Evolutionary conservation across 169 alveolate species (phyloP), one percentile per base, ranked within the genome.

Genomic region (Plasmodium reichenowi): DNA sequence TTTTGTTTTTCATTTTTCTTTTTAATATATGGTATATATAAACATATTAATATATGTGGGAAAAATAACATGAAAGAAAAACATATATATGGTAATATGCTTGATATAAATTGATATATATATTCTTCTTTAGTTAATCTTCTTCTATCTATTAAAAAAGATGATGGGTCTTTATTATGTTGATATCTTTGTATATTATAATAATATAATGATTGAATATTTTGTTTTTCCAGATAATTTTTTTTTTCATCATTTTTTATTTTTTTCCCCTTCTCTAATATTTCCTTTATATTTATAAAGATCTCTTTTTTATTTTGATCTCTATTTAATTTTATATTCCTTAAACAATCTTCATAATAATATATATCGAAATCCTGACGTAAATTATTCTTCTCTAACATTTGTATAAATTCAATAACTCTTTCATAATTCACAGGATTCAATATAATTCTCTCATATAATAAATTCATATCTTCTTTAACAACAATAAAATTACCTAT

Each of bases 111-210:
- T 58, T 78, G 89, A 58, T 78, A 78, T 5, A 45, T 78, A 45
- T 78, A 78, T 52, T 78, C 89, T 59, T 47, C 71, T 71, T 78
- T 50, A 43, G 78, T 78, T 78, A 78, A 50, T 45, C 89, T 64
- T 78, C 50, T 78, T 64, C 20, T 78, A 32, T 78, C 89, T 45
- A 78, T 64, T 26, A 78, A 68, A 24, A 78, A 78, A 13, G 89
- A 78, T 20, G 89, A 78, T 13, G 89, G 89, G n/a, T 78, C 89
- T 12, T 22, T 32, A 43, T 78, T 78, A 4, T 68, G 54, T 45
- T 78, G 64, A 71, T 78, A 78, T 58, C 89, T 78, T 66, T 78
- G 89, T 54, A 78, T 78, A 20, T 78, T 78, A 17, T 78, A 78
- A 24, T 66, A 78, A 10, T 58, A 43, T 3, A 78, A 71, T 22